Conservation (phyloP, 2,329 filamentous ascomycete species). For the Waltergamsia citrina region DNA sequence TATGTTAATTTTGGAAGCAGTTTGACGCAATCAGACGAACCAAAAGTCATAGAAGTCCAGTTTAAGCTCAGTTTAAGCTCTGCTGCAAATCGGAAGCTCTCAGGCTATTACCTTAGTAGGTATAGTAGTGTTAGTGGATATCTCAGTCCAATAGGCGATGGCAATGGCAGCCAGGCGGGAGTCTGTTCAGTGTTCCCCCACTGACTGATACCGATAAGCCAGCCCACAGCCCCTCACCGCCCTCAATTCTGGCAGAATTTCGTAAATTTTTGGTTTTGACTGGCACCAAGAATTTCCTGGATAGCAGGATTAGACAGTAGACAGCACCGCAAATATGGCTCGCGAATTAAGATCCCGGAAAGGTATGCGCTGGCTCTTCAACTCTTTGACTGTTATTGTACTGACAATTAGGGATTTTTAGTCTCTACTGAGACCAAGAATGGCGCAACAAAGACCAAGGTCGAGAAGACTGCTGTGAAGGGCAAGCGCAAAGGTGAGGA, state of each 20-base stretch:
- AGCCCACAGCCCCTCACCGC: constrained; percentile 4
- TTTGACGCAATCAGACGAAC: too few relatives aligned
- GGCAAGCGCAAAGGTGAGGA: constrained; percentile 22
- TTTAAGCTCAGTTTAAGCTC: too few relatives aligned
- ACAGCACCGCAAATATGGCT: constrained; percentile 3
- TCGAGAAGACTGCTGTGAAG: constrained; percentile 23
- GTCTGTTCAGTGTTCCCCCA: too few relatives aligned
- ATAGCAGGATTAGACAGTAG: not conserved
- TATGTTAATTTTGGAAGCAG: too few relatives aligned
- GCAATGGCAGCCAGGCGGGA: too few relatives aligned
- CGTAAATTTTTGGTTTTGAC: constrained; percentile 5
- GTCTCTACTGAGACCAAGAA: constrained; percentile 18
- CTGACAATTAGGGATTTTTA: constrained; percentile 10
- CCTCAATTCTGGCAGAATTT: constrained; percentile 4
- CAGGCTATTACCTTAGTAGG: too few relatives aligned
- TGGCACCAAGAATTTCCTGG: constrained; percentile 1
- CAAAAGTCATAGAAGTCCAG: too few relatives aligned
- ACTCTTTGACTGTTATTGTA: not conserved
- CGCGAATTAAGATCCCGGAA: constrained; percentile 13
- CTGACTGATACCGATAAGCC: constrained; percentile 1
- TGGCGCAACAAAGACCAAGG: constrained; percentile 17
- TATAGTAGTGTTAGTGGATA: too few relatives aligned
- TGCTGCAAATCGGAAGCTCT: too few relatives aligned
- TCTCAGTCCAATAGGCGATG: too few relatives aligned
- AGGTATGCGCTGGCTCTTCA: constrained; percentile 8